Evolutionary conservation across 805 yeast species (phyloP), one percentile per base, ranked within the genome.

Genomic region (Saturnispora bothae): DNA sequence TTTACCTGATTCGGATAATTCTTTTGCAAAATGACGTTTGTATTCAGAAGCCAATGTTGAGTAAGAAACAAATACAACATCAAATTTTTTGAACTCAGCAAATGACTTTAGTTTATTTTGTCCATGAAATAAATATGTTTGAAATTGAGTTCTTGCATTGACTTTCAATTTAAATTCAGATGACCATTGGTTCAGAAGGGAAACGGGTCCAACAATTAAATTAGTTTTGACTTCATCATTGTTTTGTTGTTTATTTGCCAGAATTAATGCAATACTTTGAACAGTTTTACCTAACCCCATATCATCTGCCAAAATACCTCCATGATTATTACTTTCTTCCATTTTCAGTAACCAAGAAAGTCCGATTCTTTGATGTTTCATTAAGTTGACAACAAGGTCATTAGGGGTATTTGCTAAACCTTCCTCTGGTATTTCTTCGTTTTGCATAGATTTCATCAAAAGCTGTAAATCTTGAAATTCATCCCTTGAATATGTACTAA

Each of bases 171-270:
- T 64, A 26, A 85, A 61, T 56, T 89, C 96, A 31, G 74, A 75
- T 22, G 71, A 70, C 98, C 98, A 89, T 48, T 88, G 95, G 31
- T 77, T 65, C 37, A 89, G 61, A 28, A 92, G 66, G 0, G 95
- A 80, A 12, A 89, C 95, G 0, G 98, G 97, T 0, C 94, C 94
- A n/a, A 89, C 75, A 35, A 89, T 71, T 43, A 89, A 63, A 25
- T 78, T 83, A 0, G 84, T 73, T 44, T 69, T 73, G 29, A 57
- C 45, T 1, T 58, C 46, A 15, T 60, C 28, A 9, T 14, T 7
- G 19, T 45, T 48, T 12, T 34, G 33, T 2, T 71, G 51, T 34
- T 48, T 54, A 48, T 68, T 60, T 2, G 73, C 63, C 39, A 78
- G 50, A 39, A 82, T 72, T 31, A 83, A 52, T 1, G 79, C 72